Base-by-base conservation (phyloP, 148 eudicot species). In the Cornus kousa region DNA sequence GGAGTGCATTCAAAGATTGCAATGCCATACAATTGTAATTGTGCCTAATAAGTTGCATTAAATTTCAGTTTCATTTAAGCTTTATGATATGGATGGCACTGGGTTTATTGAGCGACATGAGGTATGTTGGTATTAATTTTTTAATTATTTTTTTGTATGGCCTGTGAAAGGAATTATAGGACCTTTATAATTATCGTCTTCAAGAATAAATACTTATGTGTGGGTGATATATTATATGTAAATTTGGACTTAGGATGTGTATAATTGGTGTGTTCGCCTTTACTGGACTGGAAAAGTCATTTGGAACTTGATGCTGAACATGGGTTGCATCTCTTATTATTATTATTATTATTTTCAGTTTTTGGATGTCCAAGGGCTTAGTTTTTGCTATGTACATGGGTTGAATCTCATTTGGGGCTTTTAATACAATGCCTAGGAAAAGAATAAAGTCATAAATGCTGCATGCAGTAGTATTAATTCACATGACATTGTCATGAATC, bases 61-160 rank as follows among this genome's bases (percentile, higher is more conserved):
- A 68, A 32, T 78, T 90, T 87, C 91, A 94, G 98, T 92, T 88
- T 84, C 97, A 28, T 94, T 96, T 84, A 88, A 81, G 89, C 95
- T 96, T 37, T 96, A 93, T 85, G 99, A 96, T 85, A 23, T 96
- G 90, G 98, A 91, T 78, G 83, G 88, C 80, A 92, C 94, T 0
- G 99, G 98, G 74, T 93, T 80, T 84, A 96, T 96, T 70, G 98
- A 96, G 81, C 94, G 98, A 6, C 91, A 90, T 13, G 99, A 92
- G 98, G 99, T 93, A 90, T 80, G 23, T 76, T 74, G 9, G 16
- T 68, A 28, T 62, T 48, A 43, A n/a, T 2, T 2, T 14, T 31
- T 67, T 72, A 7, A 55, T 17, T 60, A 14, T 17, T 62, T 3
- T 17, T 5, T n/a, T 62, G 23, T 64, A 14, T 11, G 20, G 14